A percentile compares a stretch with the other conserved stretches of the same genome.
These are phyloP conservation scores for Leccinum subtestaceum DNA, from an alignment of 768 basidiomycete genomes.

Conservation along the genomic window DNA sequence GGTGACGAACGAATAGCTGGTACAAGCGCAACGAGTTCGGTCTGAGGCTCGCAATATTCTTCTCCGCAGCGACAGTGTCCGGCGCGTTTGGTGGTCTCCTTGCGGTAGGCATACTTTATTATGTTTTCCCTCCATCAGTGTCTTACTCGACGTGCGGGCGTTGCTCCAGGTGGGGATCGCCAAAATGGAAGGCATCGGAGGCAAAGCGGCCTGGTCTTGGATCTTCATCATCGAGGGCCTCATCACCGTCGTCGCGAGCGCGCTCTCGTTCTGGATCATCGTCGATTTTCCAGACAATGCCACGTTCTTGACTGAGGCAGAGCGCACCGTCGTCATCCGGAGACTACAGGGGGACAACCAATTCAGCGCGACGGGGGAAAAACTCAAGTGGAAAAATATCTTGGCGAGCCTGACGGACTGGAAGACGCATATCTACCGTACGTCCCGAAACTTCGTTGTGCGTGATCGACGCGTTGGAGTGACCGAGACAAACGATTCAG, in stretches of 20 bases:
- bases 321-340: conserved; percentile 63
- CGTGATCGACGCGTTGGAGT: background rate
- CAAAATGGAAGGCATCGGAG: conserved; percentile 68
- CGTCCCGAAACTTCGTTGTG: background rate
- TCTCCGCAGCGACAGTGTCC: conserved; percentile 74
- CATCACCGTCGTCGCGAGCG: conserved; percentile 62
- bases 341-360: conserved; percentile 66
- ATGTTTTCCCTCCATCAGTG: background rate
- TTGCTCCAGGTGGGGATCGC: conserved; percentile 14
- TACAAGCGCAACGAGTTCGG: conserved; percentile 76
- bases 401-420: conserved; percentile 59
- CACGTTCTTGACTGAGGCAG: conserved; percentile 67
- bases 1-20: conserved; percentile 40
- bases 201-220: conserved; percentile 66
- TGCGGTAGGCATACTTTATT: conserved; percentile 42
- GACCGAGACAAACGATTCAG: conserved; percentile 32
- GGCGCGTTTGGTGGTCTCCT: conserved; percentile 80
- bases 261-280: conserved; percentile 69
- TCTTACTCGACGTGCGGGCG: background rate
- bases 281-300: conserved; percentile 84
- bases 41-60: conserved; percentile 61
- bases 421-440: conserved; percentile 60
- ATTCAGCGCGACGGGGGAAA: conserved; percentile 72
- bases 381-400: conserved; percentile 55
- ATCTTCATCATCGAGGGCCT: conserved; percentile 78